Evolutionary conservation across 441 rosid genomes (phyloP).

Genomic region (Lepidium campestre): DNA sequence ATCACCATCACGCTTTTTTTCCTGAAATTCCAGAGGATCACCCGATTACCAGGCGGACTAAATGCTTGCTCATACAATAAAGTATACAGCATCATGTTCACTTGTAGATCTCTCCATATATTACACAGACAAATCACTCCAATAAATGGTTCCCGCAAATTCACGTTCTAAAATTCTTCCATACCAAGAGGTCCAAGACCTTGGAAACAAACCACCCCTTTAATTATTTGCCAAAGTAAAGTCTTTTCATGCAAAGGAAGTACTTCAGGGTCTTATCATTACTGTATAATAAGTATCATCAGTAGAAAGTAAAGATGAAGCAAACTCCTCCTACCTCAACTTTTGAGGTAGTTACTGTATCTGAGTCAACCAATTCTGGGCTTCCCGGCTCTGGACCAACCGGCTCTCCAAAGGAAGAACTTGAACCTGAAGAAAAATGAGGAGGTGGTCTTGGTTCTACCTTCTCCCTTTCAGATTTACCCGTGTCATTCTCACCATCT

Average conservation of each 20-base stretch:
- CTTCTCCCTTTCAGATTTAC: constrained; percentile 35
- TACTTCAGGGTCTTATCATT: background rate
- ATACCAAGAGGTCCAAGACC: background rate
- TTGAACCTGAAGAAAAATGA: constrained; percentile 30
- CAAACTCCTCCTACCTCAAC: constrained; percentile 45
- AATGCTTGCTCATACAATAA: constrained; percentile 1
- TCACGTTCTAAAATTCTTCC: background rate
- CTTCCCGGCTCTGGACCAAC: constrained; percentile 32
- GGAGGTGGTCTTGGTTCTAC: constrained; percentile 26
- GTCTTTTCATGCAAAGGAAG: background rate
- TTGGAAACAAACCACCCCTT: background rate
- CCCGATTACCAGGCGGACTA: background rate
- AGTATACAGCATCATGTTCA: background rate
- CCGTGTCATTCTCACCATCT: constrained; percentile 41
- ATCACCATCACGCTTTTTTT: constrained; percentile 32
- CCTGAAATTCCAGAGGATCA: constrained; percentile 38
- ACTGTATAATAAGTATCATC: background rate
- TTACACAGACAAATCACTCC: background rate
- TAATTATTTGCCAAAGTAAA: background rate
- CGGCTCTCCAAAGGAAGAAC: constrained; percentile 30
- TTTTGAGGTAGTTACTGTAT: constrained; percentile 17
- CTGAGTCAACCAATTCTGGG: constrained; percentile 19
- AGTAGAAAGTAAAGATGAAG: constrained; percentile 5
- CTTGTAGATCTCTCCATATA: background rate
- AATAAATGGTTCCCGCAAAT: background rate